Conservation (phyloP, 345 rosid genomes). For the Stellera chamaejasme region DNA sequence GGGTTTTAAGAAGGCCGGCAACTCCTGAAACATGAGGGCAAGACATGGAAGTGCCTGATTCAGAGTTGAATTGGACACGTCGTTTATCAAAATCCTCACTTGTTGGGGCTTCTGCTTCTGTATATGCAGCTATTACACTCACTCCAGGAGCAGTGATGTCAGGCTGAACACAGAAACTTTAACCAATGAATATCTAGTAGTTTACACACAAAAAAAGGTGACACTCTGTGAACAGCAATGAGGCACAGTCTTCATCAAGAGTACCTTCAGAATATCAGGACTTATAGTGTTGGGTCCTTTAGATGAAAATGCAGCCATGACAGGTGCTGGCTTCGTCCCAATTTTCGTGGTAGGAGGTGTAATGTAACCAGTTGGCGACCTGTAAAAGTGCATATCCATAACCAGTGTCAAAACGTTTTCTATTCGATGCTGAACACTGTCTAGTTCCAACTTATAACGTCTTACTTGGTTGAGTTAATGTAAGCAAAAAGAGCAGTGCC, state of each 20-base stretch:
- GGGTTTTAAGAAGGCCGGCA: constrained; percentile 65
- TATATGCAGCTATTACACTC: constrained; percentile 64
- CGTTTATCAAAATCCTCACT: constrained; percentile 40
- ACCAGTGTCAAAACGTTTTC: neutral
- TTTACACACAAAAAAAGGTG: no score
- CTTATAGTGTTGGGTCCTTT: constrained; percentile 56
- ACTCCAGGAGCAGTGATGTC: constrained; percentile 89
- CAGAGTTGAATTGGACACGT: constrained; percentile 36
- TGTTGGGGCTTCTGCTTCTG: constrained; percentile 50
- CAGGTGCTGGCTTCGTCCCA: constrained; percentile 51
- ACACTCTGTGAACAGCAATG: neutral
- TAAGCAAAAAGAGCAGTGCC: constrained; percentile 41
- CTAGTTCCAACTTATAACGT: neutral
- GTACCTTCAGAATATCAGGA: constrained; percentile 61
- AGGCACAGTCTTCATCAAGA: neutral
- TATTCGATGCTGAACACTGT: no score
- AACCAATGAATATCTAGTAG: neutral
- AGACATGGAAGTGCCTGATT: constrained; percentile 85
- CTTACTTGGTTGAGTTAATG: constrained; percentile 45
- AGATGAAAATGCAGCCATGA: constrained; percentile 77
- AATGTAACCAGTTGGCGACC: constrained; percentile 53
- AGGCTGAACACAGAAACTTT: constrained; percentile 30
- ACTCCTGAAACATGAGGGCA: constrained; percentile 83
- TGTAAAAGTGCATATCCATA: constrained; percentile 11
- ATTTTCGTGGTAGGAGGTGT: constrained; percentile 28